Percentiles rank a stretch among this genome's conserved stretches.
Conservation (phyloP, 805 yeast species). For the Candida andamanensis region DNA sequence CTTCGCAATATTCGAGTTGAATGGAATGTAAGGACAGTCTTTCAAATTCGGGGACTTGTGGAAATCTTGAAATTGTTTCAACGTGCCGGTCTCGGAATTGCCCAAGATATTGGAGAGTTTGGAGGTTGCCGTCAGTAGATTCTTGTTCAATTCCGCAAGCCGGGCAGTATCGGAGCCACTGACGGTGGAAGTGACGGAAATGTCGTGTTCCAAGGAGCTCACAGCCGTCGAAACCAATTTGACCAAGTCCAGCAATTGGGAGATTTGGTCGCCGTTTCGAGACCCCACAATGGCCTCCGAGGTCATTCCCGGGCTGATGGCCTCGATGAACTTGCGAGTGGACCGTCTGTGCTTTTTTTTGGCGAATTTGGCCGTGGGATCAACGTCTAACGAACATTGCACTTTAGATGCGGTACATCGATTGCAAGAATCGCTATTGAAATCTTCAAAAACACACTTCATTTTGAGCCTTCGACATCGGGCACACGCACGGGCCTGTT, state of each 20-base stretch:
- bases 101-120: conserved; percentile 8
- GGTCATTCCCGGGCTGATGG: conserved; percentile 11
- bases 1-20: conserved; percentile 16
- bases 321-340: conserved; percentile 11
- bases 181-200: conserved; percentile 6
- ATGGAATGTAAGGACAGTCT: conserved; percentile 15
- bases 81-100: conserved; percentile 1
- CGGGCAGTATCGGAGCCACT: conserved; percentile 6
- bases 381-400: conserved; percentile 45
- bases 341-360: conserved; percentile 27
- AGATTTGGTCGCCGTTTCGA: conserved; percentile 11
- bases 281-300: conserved; percentile 11
- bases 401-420: conserved; percentile 42
- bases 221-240: conserved; percentile 11
- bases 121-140: not conserved
- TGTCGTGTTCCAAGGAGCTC: conserved; percentile 12
- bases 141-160: conserved; percentile 6
- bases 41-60: conserved; percentile 9
- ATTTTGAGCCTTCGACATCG: conserved; percentile 50
- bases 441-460: conserved; percentile 49
- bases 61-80: conserved; percentile 13
- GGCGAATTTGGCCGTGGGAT: conserved; percentile 44
- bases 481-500: conserved; percentile 50
- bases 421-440: conserved; percentile 37
- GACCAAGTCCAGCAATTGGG: conserved; percentile 12